Conservation (phyloP, 2,329 filamentous ascomycete genomes). For the Sordariomycetes sp. region DNA sequence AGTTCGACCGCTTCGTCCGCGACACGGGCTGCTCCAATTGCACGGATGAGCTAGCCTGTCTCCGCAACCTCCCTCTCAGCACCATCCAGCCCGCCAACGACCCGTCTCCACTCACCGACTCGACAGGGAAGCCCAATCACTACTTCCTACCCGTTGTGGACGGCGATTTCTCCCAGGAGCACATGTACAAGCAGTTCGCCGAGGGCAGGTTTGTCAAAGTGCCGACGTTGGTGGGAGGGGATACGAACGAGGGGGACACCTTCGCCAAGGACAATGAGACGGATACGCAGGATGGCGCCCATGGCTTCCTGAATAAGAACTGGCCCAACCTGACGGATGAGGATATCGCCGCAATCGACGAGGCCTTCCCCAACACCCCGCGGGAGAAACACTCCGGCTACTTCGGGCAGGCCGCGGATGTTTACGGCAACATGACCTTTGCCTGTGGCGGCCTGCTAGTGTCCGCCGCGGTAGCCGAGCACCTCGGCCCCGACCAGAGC, state of each 20-base stretch:
- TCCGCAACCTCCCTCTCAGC: conserved; percentile 26
- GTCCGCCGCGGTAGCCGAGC: conserved; percentile 16
- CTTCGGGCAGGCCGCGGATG: conserved; percentile 24
- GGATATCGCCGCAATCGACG: conserved; percentile 13
- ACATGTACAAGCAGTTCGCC: conserved; percentile 35
- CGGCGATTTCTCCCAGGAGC: conserved; percentile 35
- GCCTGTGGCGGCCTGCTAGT: conserved; percentile 22
- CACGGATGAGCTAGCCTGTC: conserved; percentile 30
- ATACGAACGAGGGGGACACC: conserved; percentile 24
- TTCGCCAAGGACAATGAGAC: conserved; percentile 18
- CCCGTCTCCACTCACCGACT: conserved; percentile 11
- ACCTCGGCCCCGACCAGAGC: conserved; percentile 13
- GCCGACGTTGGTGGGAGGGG: conserved; percentile 36
- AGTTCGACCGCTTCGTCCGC: conserved; percentile 32
- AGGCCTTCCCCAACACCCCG: too few relatives aligned
- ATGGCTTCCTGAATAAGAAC: conserved; percentile 20
- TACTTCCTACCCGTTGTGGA: conserved; percentile 47
- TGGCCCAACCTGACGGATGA: conserved; percentile 20
- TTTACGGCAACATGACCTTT: conserved; percentile 22
- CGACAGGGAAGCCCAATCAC: conserved; percentile 25
- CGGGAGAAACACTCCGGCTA: conserved; percentile 19
- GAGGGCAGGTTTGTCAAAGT: conserved; percentile 40
- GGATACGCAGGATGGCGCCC: conserved; percentile 19
- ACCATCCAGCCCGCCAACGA: neutral
- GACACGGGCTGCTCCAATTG: conserved; percentile 30